phyloP scores from a whole-genome alignment of 352 stramenopile species.

The Phytophthora tentaculata region DNA sequence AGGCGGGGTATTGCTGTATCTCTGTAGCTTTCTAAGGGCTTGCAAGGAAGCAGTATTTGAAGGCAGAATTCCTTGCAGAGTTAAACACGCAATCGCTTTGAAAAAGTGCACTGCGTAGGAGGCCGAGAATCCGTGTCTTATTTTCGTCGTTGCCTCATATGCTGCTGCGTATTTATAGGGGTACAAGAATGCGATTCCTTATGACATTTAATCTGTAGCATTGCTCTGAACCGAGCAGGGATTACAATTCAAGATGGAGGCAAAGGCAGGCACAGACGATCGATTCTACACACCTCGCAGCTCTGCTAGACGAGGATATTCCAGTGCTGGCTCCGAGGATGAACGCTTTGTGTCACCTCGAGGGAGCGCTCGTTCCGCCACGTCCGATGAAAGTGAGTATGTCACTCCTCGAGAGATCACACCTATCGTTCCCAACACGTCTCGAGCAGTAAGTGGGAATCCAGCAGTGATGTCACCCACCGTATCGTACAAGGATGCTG shows the following conservation, averaged over 20 bases:
- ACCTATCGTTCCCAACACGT: slow-evolving; percentile 1
- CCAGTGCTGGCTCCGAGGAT: slow-evolving; percentile 59
- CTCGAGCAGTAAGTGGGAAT: slow-evolving; percentile 9
- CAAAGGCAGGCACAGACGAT: slow-evolving; percentile 52
- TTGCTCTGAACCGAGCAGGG: slow-evolving; percentile 6
- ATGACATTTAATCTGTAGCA: slow-evolving; percentile 11
- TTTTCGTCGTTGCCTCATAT: slow-evolving; percentile 12
- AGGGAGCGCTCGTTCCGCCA: slow-evolving; percentile 62
- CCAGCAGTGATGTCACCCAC: slow-evolving; percentile 4
- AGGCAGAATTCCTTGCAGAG: slow-evolving; percentile 29
- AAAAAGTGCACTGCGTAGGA: slow-evolving; percentile 16
- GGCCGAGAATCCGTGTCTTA: slow-evolving; percentile 1
- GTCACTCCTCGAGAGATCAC: slow-evolving; percentile 54
- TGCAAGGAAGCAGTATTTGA: slow-evolving; percentile 19
- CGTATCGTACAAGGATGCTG: slow-evolving; percentile 29
- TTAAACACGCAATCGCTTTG: slow-evolving; percentile 45
- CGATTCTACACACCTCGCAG: slow-evolving; percentile 72
- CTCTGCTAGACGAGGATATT: slow-evolving; percentile 64
- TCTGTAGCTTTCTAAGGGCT: slow-evolving; percentile 1
- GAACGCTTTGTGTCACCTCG: slow-evolving; percentile 67
- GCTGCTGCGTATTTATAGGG: slow-evolving; percentile 34
- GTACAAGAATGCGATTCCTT: background rate
- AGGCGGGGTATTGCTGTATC: slow-evolving; percentile 15
- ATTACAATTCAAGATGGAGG: slow-evolving; percentile 42
- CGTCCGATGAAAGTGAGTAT: slow-evolving; percentile 72